Evolutionary conservation across 2,329 filamentous ascomycete genomes (phyloP).

Genomic region (Aaosphaeria pasadenensis): DNA sequence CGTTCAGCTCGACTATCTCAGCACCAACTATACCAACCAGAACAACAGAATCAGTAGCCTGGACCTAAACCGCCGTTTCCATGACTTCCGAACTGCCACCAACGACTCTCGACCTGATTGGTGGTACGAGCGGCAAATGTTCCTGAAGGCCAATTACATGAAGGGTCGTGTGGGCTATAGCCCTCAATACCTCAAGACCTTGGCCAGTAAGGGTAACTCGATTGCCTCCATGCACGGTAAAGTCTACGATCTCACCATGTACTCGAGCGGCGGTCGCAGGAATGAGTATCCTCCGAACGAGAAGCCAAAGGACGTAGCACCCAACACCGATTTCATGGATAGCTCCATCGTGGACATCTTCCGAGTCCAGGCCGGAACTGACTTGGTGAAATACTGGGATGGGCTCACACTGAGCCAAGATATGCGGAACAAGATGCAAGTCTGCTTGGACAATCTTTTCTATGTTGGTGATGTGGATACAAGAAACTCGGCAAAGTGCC

Average conservation of each 20-base stretch:
- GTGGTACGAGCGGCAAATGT: constrained; percentile 85
- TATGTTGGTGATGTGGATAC: constrained; percentile 92
- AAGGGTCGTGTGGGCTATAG: constrained; percentile 88
- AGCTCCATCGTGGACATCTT: constrained; percentile 72
- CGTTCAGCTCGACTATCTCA: constrained; percentile 82
- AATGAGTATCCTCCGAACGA: constrained; percentile 57
- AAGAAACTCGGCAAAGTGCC: constrained; percentile 77
- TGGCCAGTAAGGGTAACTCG: constrained; percentile 62
- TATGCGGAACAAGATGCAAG: constrained; percentile 66
- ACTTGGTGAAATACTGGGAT: constrained; percentile 82
- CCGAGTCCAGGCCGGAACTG: constrained; percentile 68
- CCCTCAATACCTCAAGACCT: constrained; percentile 67
- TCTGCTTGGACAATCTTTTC: constrained; percentile 91
- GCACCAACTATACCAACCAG: constrained; percentile 69
- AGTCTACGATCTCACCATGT: constrained; percentile 88
- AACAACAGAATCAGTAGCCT: constrained; percentile 61
- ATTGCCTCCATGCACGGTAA: constrained; percentile 76
- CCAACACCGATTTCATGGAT: constrained; percentile 77
- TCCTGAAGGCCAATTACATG: constrained; percentile 73
- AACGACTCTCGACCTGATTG: constrained; percentile 84
- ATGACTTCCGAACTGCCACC: constrained; percentile 85
- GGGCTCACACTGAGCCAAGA: constrained; percentile 58
- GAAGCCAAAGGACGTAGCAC: constrained; percentile 38
- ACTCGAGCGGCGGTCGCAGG: constrained; percentile 71
- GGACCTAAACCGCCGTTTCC: constrained; percentile 76